A percentile compares a stretch with the other conserved stretches of the same genome.
phyloP scores from a whole-genome alignment of 2,329 filamentous ascomycete species.

The Leptodontidium sp. region DNA sequence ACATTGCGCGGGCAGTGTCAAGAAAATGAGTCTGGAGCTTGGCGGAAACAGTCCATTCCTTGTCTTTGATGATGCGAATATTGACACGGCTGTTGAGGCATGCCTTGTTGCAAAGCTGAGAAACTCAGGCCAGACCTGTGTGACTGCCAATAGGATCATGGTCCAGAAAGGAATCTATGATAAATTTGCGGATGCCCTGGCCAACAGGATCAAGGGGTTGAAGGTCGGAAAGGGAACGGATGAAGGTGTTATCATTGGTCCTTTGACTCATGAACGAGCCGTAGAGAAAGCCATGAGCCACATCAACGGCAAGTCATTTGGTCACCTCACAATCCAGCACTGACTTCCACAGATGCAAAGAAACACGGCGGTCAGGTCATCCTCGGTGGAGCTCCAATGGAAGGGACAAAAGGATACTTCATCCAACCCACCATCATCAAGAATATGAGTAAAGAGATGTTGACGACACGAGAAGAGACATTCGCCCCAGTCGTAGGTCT shows the following conservation, averaged over 20 bases:
- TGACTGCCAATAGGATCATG: slow-evolving; percentile 54
- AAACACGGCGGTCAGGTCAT: slow-evolving; percentile 50
- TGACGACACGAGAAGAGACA: slow-evolving; percentile 34
- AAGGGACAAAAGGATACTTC: slow-evolving; percentile 32
- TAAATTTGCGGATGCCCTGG: slow-evolving; percentile 50
- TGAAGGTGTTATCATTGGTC: slow-evolving; percentile 32
- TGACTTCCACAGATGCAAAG: slow-evolving; percentile 54
- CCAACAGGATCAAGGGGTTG: slow-evolving; percentile 45
- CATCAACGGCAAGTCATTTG: slow-evolving; percentile 28
- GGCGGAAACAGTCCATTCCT: slow-evolving; percentile 96
- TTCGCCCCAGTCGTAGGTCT: slow-evolving; percentile 71
- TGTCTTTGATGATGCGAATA: slow-evolving; percentile 91
- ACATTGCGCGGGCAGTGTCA: slow-evolving; percentile 49
- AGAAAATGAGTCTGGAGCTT: slow-evolving; percentile 61
- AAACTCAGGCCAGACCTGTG: slow-evolving; percentile 77
- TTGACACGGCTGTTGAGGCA: slow-evolving; percentile 82
- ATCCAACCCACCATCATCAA: slow-evolving; percentile 37
- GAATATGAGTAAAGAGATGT: slow-evolving; percentile 34
- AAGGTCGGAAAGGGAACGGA: slow-evolving; percentile 37
- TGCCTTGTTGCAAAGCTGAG: slow-evolving; percentile 90
- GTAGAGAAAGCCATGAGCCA: slow-evolving; percentile 35
- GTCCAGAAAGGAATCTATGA: slow-evolving; percentile 58
- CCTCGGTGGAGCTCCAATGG: slow-evolving; percentile 45
- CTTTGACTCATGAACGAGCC: slow-evolving; percentile 32
- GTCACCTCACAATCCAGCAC: not conserved